Conservation (phyloP, 129 eudicot genomes). For the Ambrosia artemisiifolia region DNA sequence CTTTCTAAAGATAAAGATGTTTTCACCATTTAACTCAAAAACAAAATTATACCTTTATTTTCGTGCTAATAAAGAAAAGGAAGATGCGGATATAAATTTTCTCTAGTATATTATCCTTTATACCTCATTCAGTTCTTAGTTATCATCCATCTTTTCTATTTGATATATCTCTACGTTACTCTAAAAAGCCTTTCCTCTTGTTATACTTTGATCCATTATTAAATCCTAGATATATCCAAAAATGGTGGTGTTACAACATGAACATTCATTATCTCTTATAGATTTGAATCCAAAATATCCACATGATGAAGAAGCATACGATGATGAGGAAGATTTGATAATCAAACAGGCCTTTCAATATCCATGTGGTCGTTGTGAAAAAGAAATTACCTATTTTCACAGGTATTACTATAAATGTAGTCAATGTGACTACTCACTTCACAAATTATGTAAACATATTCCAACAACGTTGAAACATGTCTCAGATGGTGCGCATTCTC, state of each 20-base stretch:
- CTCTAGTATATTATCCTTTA: background rate
- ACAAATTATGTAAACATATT: background rate
- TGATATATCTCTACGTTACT: background rate
- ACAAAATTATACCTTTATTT: background rate
- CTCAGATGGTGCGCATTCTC: background rate
- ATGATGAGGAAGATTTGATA: conserved; percentile 5
- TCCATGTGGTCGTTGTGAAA: background rate
- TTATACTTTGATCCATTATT: background rate
- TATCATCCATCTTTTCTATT: background rate
- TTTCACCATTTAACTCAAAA: background rate
- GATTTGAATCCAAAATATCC: conserved; percentile 14
- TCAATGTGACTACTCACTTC: background rate
- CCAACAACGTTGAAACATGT: background rate
- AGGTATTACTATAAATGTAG: background rate
- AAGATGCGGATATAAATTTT: background rate
- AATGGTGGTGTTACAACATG: conserved; percentile 1
- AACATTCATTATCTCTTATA: background rate
- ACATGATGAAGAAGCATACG: background rate
- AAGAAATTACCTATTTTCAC: background rate
- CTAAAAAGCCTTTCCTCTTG: background rate
- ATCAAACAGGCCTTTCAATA: background rate
- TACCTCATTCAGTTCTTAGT: background rate
- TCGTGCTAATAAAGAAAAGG: background rate
- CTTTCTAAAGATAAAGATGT: background rate
- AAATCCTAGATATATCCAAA: background rate